phyloP scores from a whole-genome alignment of 345 rosid species.

The Rhodomyrtus tomentosa region DNA sequence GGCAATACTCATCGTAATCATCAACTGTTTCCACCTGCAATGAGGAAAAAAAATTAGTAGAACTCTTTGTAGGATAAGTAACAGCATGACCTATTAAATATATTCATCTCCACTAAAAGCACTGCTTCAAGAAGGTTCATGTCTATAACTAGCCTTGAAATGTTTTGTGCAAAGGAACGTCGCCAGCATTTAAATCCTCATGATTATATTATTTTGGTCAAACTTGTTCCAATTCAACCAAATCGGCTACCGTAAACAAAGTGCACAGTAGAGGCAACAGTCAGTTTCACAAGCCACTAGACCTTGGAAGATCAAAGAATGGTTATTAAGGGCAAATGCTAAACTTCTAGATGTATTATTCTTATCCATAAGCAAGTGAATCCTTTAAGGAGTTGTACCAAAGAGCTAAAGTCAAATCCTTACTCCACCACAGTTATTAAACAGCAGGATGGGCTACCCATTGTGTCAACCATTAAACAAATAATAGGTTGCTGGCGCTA shows the following conservation, averaged over 20 bases:
- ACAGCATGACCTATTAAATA: background rate
- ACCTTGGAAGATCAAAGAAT: background rate
- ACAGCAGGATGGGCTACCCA: background rate
- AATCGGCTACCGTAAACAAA: background rate
- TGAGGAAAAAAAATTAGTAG: background rate
- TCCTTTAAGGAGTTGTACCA: background rate
- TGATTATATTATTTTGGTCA: background rate
- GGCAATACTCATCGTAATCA: slow-evolving; percentile 96
- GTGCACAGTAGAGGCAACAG: background rate
- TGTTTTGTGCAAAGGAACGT: background rate
- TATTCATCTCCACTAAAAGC: background rate
- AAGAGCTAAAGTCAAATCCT: background rate
- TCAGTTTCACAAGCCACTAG: background rate
- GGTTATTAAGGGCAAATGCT: background rate
- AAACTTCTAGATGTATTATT: background rate
- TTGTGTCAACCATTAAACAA: background rate
- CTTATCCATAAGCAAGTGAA: background rate
- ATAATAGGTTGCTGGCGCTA: background rate
- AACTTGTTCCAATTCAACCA: background rate
- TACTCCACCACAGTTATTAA: background rate
- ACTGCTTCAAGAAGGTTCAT: background rate
- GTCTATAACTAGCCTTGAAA: background rate
- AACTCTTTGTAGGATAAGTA: background rate
- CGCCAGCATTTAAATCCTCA: background rate
- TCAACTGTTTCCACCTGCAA: slow-evolving; percentile 81